Evolutionary conservation across 768 basidiomycete species (phyloP).

Genomic region (Xanthoconium stramineum): DNA sequence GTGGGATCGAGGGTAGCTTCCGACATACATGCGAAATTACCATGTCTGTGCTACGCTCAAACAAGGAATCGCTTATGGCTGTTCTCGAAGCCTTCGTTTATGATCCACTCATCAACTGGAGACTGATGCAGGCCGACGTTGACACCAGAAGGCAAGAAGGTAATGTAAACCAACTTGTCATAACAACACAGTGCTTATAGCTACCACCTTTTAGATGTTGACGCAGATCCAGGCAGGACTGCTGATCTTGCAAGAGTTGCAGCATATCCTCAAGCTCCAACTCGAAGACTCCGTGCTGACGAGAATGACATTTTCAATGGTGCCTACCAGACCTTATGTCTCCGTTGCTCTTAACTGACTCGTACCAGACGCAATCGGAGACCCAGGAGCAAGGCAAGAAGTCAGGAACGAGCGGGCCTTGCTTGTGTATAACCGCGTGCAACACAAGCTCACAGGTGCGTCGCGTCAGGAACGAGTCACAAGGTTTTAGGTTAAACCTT

Average conservation of each 20-base stretch:
- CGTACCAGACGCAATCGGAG: conserved; percentile 41
- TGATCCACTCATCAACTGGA: conserved; percentile 97
- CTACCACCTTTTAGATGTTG: conserved; percentile 33
- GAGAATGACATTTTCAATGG: conserved; percentile 94
- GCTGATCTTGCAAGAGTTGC: conserved; percentile 64
- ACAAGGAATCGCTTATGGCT: conserved; percentile 99
- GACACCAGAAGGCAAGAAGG: conserved; percentile 71
- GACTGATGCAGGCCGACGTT: conserved; percentile 81
- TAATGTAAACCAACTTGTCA: conserved; percentile 22
- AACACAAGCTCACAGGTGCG: conserved; percentile 89
- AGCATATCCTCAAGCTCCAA: conserved; percentile 75
- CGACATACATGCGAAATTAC: conserved; percentile 93
- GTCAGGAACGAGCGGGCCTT: conserved; percentile 89
- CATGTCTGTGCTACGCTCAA: conserved; percentile 95
- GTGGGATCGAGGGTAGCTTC: conserved; percentile 97
- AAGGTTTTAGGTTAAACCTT: background rate
- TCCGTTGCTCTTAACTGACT: conserved; percentile 1
- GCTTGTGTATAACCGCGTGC: conserved; percentile 90
- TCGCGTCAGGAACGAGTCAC: background rate
- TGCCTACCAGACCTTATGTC: conserved; percentile 34
- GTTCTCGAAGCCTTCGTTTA: conserved; percentile 98
- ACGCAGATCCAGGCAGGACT: conserved; percentile 50
- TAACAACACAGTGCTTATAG: conserved; percentile 3
- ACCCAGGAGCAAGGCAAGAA: conserved; percentile 67
- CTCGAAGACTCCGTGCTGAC: conserved; percentile 81